Conservation (phyloP, 805 yeast genomes). For the Hanseniaspora lachancei region DNA sequence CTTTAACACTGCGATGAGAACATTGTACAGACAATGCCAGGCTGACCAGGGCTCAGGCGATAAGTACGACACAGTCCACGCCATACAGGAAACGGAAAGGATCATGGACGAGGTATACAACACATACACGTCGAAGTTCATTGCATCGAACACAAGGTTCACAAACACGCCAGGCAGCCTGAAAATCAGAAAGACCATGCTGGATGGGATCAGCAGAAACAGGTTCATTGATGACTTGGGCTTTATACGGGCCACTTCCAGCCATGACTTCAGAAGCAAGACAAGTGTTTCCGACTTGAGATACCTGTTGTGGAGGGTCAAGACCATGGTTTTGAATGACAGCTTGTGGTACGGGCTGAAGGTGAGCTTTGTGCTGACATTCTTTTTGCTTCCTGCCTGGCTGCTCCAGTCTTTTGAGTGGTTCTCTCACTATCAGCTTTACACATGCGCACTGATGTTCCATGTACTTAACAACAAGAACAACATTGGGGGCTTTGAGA, state of each 20-base stretch:
- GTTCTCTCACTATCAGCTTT: slow-evolving; percentile 33
- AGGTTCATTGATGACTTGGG: slow-evolving; percentile 7
- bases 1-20: slow-evolving; percentile 28
- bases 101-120: slow-evolving; percentile 35
- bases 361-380: slow-evolving; percentile 27
- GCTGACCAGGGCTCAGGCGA: slow-evolving; percentile 37
- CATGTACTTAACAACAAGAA: slow-evolving; percentile 32
- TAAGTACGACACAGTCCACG: slow-evolving; percentile 32
- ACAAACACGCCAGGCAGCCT: background rate
- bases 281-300: slow-evolving; percentile 28
- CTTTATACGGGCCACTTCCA: slow-evolving; percentile 30
- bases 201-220: slow-evolving; percentile 7
- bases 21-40: slow-evolving; percentile 32
- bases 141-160: slow-evolving; percentile 12
- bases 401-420: slow-evolving; percentile 29
- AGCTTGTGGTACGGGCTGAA: slow-evolving; percentile 36
- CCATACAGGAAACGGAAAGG: slow-evolving; percentile 34
- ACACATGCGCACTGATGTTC: slow-evolving; percentile 32
- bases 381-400: slow-evolving; percentile 36
- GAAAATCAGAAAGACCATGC: background rate
- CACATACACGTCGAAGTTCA: slow-evolving; percentile 32
- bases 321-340: slow-evolving; percentile 25
- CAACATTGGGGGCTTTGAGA: slow-evolving; percentile 29
- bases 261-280: slow-evolving; percentile 32
- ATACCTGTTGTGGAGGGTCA: slow-evolving; percentile 30